Conservation (phyloP, 148 eudicot species). For the Camellia japonica region DNA sequence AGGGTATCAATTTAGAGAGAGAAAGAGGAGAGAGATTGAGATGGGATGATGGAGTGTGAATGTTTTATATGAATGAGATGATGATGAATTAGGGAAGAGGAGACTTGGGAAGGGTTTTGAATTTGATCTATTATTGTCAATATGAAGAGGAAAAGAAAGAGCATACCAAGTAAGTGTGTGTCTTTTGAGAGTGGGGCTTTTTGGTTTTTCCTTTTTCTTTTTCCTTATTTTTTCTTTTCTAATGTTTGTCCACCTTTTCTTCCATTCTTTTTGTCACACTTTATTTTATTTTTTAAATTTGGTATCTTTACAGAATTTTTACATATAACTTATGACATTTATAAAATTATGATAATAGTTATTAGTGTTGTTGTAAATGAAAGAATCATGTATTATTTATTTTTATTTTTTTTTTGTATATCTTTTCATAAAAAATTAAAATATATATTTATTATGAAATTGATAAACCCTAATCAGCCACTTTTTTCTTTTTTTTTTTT, state of each 20-base stretch:
- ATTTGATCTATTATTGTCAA: slow-evolving; percentile 21
- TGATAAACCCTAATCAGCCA: no score
- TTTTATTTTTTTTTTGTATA: no score
- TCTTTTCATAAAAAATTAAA: no score
- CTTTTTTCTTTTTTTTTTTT: no score
- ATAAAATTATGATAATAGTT: no score
- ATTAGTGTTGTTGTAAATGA: no score
- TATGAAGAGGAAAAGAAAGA: background rate
- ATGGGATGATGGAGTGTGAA: background rate
- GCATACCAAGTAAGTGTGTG: background rate
- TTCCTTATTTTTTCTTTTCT: background rate
- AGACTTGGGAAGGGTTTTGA: slow-evolving; percentile 18
- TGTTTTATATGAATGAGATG: slow-evolving; percentile 5
- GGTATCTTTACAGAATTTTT: no score
- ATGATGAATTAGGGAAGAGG: background rate
- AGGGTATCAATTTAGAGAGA: background rate
- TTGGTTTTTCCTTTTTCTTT: background rate
- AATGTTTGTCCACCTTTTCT: background rate
- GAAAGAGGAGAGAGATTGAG: background rate
- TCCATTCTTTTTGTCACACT: background rate
- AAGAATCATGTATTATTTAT: no score
- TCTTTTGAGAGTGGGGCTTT: slow-evolving; percentile 14
- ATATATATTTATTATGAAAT: no score
- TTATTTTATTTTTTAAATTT: background rate
- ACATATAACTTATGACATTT: no score